phyloP scores from a whole-genome alignment of 1,284 basidiomycete species.

The Trichosporon ovoides region DNA sequence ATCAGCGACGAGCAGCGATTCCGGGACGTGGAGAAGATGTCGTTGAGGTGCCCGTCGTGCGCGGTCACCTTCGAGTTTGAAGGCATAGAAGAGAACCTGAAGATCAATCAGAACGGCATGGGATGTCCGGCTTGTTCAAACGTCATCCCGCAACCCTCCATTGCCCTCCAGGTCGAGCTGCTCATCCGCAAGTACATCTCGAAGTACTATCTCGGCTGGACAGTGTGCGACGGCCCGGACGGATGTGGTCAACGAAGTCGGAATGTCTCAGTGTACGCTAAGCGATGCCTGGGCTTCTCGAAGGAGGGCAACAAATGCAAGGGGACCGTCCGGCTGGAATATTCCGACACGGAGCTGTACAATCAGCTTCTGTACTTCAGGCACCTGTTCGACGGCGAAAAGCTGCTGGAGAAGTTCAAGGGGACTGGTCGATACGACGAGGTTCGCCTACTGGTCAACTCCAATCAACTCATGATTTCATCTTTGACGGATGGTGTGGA shows the following conservation, averaged over 20 bases:
- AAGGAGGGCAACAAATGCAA: constrained; percentile 56
- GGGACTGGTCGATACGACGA: constrained; percentile 58
- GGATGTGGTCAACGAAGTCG: constrained; percentile 79
- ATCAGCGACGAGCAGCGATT: constrained; percentile 83
- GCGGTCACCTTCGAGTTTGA: constrained; percentile 60
- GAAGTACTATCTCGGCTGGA: constrained; percentile 85
- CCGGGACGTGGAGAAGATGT: constrained; percentile 64
- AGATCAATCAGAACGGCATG: constrained; percentile 51
- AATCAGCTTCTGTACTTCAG: constrained; percentile 78
- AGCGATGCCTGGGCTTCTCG: constrained; percentile 60
- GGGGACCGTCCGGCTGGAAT: constrained; percentile 71
- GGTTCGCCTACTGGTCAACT: constrained; percentile 53
- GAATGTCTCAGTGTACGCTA: constrained; percentile 82
- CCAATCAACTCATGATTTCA: constrained; percentile 49
- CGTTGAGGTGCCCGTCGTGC: constrained; percentile 70
- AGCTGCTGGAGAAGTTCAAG: constrained; percentile 55
- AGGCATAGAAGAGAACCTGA: constrained; percentile 50
- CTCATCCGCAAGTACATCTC: constrained; percentile 73
- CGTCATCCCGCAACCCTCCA: constrained; percentile 56
- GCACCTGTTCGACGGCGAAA: constrained; percentile 69
- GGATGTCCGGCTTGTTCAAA: constrained; percentile 58
- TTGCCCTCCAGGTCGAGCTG: constrained; percentile 77
- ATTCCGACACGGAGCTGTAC: constrained; percentile 75
- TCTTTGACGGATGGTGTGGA: constrained; percentile 62
- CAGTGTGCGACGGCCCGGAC: constrained; percentile 70